Evolutionary conservation across 164 flowering plant genomes (phyloP).

Genomic region (Kingdonia uniflora): DNA sequence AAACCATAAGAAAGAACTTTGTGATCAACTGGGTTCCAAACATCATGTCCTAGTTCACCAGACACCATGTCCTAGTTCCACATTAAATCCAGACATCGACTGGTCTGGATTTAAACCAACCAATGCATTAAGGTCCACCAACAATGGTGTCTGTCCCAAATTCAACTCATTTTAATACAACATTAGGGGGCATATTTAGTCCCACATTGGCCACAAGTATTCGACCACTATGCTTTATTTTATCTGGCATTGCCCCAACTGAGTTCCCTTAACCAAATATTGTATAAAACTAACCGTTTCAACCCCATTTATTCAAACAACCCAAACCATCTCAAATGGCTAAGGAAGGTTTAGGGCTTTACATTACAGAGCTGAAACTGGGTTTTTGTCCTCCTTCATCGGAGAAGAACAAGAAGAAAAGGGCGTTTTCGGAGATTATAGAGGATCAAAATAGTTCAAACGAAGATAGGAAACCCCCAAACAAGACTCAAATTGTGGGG

Average conservation of each 20-base stretch:
- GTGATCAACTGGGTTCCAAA: no score
- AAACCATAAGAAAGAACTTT: no score
- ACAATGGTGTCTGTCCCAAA: constrained; percentile 26
- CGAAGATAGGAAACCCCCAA: constrained; percentile 14
- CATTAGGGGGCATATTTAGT: no score
- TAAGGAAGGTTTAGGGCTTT: constrained; percentile 36
- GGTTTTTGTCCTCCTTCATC: constrained; percentile 24
- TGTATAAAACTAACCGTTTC: constrained; percentile 10
- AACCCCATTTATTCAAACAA: not conserved
- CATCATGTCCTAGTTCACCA: no score
- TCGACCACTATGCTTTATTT: constrained; percentile 19
- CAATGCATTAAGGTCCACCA: constrained; percentile 9
- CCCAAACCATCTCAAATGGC: not conserved
- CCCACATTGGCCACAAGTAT: no score
- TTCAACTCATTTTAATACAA: constrained; percentile 4
- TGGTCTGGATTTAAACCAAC: constrained; percentile 21
- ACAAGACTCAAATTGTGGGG: constrained; percentile 50
- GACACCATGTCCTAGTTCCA: constrained; percentile 22
- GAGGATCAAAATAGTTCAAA: constrained; percentile 12
- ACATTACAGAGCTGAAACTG: constrained; percentile 73
- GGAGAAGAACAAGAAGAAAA: constrained; percentile 49
- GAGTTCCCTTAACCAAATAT: constrained; percentile 8
- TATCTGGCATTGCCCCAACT: constrained; percentile 36
- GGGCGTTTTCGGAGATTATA: constrained; percentile 40
- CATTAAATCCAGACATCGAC: constrained; percentile 14